Percentiles rank a stretch among this genome's conserved stretches.
phyloP scores from a whole-genome alignment of 495 filamentous ascomycete species.

The Xylaria venustula region DNA sequence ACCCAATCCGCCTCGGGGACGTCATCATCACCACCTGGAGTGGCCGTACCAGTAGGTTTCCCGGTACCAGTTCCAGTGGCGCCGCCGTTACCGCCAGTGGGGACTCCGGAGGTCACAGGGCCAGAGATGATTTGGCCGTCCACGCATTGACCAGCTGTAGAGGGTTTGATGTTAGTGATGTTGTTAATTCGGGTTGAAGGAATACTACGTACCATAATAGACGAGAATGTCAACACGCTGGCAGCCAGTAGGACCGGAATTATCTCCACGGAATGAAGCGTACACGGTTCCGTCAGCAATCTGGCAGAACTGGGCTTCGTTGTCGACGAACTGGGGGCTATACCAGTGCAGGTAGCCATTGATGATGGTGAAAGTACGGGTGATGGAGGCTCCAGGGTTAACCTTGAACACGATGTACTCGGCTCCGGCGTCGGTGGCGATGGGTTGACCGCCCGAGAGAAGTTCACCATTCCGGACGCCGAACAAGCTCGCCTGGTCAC shows the following conservation, averaged over 20 bases:
- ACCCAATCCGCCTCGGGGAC: neutral
- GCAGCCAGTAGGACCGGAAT: conserved; percentile 16
- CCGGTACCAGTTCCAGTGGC: neutral
- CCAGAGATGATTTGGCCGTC: neutral
- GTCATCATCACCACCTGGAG: neutral
- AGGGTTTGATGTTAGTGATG: neutral
- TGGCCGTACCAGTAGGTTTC: neutral
- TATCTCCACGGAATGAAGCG: conserved; percentile 1
- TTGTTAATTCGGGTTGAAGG: neutral
- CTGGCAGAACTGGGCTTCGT: conserved; percentile 15
- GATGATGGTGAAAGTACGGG: conserved; percentile 5
- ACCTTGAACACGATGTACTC: conserved; percentile 3
- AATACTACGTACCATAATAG: neutral
- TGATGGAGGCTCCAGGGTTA: neutral
- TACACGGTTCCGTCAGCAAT: conserved; percentile 7
- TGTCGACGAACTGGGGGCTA: conserved; percentile 10
- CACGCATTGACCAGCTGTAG: neutral
- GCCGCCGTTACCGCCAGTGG: neutral
- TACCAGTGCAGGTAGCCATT: conserved; percentile 17
- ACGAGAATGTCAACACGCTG: conserved; percentile 10
- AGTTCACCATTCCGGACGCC: neutral
- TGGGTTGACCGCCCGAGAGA: neutral
- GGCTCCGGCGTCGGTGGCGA: neutral
- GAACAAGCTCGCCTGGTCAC: conserved; percentile 14
- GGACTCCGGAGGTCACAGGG: too few relatives aligned